Conservation (phyloP, 495 filamentous ascomycete species). For the Viridothelium virens region DNA sequence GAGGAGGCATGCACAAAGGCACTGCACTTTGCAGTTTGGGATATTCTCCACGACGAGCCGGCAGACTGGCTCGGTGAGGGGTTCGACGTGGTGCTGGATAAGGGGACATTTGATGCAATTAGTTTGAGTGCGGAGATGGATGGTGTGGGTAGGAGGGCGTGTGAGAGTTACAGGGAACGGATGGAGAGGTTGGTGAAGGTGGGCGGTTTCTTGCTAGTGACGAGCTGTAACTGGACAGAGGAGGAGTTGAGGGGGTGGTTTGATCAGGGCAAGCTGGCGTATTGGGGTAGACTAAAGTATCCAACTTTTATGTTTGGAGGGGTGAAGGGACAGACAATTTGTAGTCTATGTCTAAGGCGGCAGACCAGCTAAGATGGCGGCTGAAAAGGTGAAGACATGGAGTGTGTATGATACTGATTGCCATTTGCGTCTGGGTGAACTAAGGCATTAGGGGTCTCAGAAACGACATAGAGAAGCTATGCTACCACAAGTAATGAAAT, state of each 20-base stretch:
- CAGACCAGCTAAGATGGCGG: conserved; percentile 16
- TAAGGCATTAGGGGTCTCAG: no score
- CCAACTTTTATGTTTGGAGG: conserved; percentile 81
- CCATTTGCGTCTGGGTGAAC: no score
- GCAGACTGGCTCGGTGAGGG: conserved; percentile 37
- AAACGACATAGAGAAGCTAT: no score
- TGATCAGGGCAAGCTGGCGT: conserved; percentile 43
- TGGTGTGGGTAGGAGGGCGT: conserved; percentile 44
- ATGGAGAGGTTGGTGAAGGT: conserved; percentile 56
- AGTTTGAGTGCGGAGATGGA: conserved; percentile 59
- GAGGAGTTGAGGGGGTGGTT: conserved; percentile 76
- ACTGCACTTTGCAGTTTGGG: conserved; percentile 41
- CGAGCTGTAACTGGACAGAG: conserved; percentile 98
- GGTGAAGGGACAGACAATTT: conserved; percentile 74
- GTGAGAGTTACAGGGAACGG: conserved; percentile 63
- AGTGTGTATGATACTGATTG: no score
- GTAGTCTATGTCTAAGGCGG: conserved; percentile 66
- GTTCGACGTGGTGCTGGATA: conserved; percentile 88
- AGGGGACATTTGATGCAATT: conserved; percentile 95
- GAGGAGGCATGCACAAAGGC: background rate
- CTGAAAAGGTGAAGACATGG: background rate
- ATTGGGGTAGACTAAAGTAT: conserved; percentile 65
- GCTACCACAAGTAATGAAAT: no score
- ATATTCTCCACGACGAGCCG: conserved; percentile 54
- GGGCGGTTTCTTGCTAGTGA: conserved; percentile 71